A percentile compares a stretch with the other conserved stretches of the same genome.
These are phyloP conservation scores for Leptoxyphium fumago DNA, from an alignment of 2,329 filamentous ascomycete genomes.

Conservation along the genomic window DNA sequence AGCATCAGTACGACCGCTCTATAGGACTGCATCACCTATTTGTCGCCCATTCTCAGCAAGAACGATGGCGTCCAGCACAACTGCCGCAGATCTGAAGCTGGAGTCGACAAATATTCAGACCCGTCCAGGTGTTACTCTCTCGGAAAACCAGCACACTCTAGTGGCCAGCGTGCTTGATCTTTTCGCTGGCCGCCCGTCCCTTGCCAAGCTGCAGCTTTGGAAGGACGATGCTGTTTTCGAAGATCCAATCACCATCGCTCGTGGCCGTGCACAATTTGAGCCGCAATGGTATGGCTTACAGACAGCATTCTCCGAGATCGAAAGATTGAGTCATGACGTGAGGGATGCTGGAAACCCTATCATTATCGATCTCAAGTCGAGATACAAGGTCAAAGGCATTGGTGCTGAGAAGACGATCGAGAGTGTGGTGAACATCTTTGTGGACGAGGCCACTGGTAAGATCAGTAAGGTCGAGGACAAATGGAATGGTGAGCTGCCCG, in stretches of 20 bases:
- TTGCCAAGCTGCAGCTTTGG: slow-evolving; percentile 47
- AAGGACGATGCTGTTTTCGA: slow-evolving; percentile 41
- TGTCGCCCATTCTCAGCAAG: not conserved
- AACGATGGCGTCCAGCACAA: slow-evolving; percentile 11
- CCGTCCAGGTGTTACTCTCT: slow-evolving; percentile 36
- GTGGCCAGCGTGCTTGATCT: slow-evolving; percentile 47
- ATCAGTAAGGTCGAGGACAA: slow-evolving; percentile 40
- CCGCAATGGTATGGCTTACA: slow-evolving; percentile 47
- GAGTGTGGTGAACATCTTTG: slow-evolving; percentile 34
- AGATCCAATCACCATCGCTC: slow-evolving; percentile 44
- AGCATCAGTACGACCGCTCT: not conserved
- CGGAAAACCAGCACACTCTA: slow-evolving; percentile 36
- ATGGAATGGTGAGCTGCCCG: slow-evolving; percentile 40
- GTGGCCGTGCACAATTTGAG: slow-evolving; percentile 38
- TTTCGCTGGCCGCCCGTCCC: slow-evolving; percentile 44
- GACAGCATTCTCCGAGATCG: slow-evolving; percentile 42
- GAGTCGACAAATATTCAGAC: slow-evolving; percentile 41
- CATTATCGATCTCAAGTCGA: slow-evolving; percentile 37
- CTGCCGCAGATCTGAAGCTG: slow-evolving; percentile 27
- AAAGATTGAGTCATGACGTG: slow-evolving; percentile 40
- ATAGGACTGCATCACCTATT: not conserved
- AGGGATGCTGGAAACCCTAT: slow-evolving; percentile 45
- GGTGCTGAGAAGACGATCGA: slow-evolving; percentile 36
- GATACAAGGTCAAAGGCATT: slow-evolving; percentile 40
- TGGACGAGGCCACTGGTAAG: slow-evolving; percentile 24